Base-by-base conservation (phyloP, 805 yeast species). In the Naumovozyma baii region DNA sequence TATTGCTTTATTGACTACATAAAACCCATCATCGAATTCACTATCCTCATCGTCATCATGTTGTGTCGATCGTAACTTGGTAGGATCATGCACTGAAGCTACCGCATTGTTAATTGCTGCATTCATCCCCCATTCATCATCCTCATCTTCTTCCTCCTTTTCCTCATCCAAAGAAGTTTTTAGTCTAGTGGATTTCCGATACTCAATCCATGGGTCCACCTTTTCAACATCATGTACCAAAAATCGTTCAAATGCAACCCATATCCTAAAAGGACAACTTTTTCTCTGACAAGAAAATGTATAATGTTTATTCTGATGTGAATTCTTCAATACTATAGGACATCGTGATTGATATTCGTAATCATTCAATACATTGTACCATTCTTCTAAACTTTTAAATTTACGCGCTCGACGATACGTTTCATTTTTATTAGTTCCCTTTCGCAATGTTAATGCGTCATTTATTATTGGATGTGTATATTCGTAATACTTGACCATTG, bases 241-340 rank as follows among this genome's bases (percentile, higher is more conserved):
- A 22, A 7, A 22, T 7, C 10, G 10, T 22, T 22, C 26, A 22
- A 7, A 22, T 5, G 14, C 31, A 9, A 29, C 5, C 33, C 59
- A 38, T 15, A 60, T 55, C 37, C 55, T 59, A 38, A 60, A 60
- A 10, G 60, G 57, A 39, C 64, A 60, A 39, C 49, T 47, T 39
- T 59, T 59, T 36, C 56, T 39, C 44, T 57, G 62, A 39, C 64
- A 60, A 30, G 63, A 62, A 46, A 56, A 60, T 34, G 64, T 60
- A 45, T 56, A 60, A 46, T 60, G 63, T 37, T 54, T 60, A 39
- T 57, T 57, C 33, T 55, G 49, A 38, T 60, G 64, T 9, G 63
- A 59, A 41, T 60, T 60, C 43, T 60, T 60, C 47, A 60, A 43
- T 20, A 60, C 59, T 19, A 59, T 55, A 2, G 64, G 64, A 33